A percentile compares a stretch with the other conserved stretches of the same genome.
These are phyloP conservation scores for Trichoderma endophyticum DNA, from an alignment of 2,329 filamentous ascomycete species.

Conservation along the genomic window DNA sequence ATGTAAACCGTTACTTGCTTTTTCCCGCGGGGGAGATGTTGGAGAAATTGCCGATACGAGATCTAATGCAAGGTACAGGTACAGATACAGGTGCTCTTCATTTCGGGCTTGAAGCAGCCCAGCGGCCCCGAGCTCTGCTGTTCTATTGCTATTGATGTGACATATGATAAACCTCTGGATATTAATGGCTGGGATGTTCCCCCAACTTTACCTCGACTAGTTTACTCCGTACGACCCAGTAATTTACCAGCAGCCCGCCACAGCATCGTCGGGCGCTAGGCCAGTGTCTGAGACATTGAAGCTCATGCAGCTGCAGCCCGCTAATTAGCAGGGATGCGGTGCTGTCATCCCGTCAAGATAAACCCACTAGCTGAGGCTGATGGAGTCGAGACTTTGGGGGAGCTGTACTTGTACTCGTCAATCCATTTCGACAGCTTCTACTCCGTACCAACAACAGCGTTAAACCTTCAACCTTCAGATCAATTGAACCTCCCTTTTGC, in stretches of 20 bases:
- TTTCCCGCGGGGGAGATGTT: neutral
- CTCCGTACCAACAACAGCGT: neutral
- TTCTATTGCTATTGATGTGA: neutral
- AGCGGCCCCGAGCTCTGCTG: neutral
- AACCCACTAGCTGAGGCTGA: neutral
- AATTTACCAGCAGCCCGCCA: neutral
- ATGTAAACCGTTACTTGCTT: neutral
- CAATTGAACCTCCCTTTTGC: neutral
- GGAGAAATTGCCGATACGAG: neutral
- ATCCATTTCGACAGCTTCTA: neutral
- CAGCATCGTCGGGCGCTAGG: neutral
- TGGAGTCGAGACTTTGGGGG: neutral
- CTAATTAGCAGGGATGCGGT: neutral
- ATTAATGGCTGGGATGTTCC: neutral
- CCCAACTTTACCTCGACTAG: neutral
- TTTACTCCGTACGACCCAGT: neutral
- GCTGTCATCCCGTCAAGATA: neutral
- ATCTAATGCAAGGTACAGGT: neutral
- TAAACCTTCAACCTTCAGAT: too few relatives aligned
- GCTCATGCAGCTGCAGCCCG: neutral
- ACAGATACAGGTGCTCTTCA: neutral
- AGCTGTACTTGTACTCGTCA: neutral
- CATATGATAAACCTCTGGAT: neutral
- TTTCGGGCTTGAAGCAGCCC: neutral
- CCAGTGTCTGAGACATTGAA: neutral